A percentile compares a stretch with the other conserved stretches of the same genome.
Conservation (phyloP, 305 asterid species). For the Rubia tinctorum region DNA sequence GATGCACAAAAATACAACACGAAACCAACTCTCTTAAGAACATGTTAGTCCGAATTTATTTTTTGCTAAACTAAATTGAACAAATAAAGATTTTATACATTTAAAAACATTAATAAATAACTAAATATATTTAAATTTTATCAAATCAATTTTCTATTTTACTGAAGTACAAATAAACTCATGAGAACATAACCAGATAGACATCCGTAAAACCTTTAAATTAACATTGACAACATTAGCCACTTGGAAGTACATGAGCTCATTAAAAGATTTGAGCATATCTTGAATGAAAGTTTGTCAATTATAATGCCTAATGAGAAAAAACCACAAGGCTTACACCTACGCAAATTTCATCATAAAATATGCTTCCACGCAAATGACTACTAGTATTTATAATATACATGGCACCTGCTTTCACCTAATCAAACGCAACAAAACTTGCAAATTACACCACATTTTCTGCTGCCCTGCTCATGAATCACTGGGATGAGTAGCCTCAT, state of each 20-base stretch:
- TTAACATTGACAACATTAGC: not conserved
- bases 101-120: too few relatives aligned
- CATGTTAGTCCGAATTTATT: too few relatives aligned
- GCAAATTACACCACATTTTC: constrained; percentile 2
- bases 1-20: too few relatives aligned
- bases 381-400: not conserved
- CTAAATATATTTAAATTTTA: too few relatives aligned
- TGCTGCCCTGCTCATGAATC: not conserved
- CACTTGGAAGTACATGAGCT: not conserved
- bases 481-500: not conserved
- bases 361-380: constrained; percentile 6
- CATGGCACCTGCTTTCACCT: constrained; percentile 8
- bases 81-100: too few relatives aligned
- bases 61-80: too few relatives aligned
- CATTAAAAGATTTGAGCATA: not conserved
- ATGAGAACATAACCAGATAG: too few relatives aligned
- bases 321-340: not conserved
- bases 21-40: too few relatives aligned
- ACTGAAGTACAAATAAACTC: too few relatives aligned
- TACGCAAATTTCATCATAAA: constrained; percentile 3
- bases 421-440: constrained; percentile 7
- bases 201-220: too few relatives aligned
- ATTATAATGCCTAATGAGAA: not conserved
- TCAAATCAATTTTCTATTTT: too few relatives aligned
- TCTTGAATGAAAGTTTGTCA: not conserved